Percentiles rank a stretch among this genome's conserved stretches.
Conservation (phyloP, 768 basidiomycete species). For the Mycena rebaudengoi region DNA sequence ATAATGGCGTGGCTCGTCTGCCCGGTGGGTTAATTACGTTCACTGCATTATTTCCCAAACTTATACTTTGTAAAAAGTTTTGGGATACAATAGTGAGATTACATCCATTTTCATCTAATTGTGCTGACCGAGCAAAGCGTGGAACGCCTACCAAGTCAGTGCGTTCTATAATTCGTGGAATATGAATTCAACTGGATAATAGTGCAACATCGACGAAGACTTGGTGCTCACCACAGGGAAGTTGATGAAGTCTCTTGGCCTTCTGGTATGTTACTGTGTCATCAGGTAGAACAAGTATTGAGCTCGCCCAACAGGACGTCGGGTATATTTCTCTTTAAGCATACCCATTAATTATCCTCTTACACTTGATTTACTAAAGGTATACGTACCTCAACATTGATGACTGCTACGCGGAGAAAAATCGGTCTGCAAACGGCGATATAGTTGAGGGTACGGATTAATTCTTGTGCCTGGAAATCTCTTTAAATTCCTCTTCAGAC, state of each 20-base stretch:
- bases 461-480: neutral
- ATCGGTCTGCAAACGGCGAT: constrained; percentile 57
- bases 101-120: neutral
- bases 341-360: no score
- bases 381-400: constrained; percentile 73
- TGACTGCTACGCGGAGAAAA: constrained; percentile 70
- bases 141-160: constrained; percentile 27
- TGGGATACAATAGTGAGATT: constrained; percentile 26
- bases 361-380: no score
- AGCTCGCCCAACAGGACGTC: constrained; percentile 48
- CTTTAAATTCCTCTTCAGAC: constrained; percentile 43
- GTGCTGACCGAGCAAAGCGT: constrained; percentile 10
- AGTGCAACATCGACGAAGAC: constrained; percentile 50
- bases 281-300: neutral
- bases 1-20: constrained; percentile 24
- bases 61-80: constrained; percentile 8
- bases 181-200: neutral
- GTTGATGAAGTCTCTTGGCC: constrained; percentile 65
- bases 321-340: constrained; percentile 70
- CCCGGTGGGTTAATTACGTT: constrained; percentile 13
- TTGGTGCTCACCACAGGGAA: constrained; percentile 59
- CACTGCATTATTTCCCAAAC: neutral
- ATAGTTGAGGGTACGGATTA: constrained; percentile 57
- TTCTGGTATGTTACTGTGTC: constrained; percentile 52
- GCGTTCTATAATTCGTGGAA: neutral